Evolutionary conservation across 2,329 filamentous ascomycete species (phyloP), one percentile per base, ranked within the genome.

Genomic region (Decorospora gaudefroyi): DNA sequence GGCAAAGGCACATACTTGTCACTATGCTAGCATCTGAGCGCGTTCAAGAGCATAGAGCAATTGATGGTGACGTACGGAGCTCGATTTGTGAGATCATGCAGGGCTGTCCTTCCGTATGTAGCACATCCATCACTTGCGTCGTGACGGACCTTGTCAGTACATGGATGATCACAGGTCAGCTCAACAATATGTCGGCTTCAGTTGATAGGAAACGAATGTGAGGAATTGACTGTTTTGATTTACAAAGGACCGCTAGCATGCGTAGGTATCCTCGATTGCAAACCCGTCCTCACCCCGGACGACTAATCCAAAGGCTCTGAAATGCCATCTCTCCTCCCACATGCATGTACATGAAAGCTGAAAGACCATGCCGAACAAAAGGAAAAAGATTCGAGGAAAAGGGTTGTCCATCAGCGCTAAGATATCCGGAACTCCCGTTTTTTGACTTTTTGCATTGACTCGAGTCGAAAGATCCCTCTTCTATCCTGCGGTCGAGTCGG

Each of bases 221-320:
- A 62, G 61, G 58, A 62, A 59, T 65, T 66, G 64, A 61, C 54
- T 51, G 58, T 56, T 67, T 69, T 59, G 63, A 68, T 69, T 67
- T 68, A 67, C 59, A 67, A 69, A 64, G 61, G 64, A 66, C 66
- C 66, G 59, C 65, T 68, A 65, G 71, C 72, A 72, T 61, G 69
- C 70, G 64, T 67, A 73, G 72, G 70, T 68, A 68, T 75, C 72
- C 72, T 75, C 70, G 70, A 74, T 71, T 65, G 68, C 67, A 72
- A 64, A 68, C 64, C 65, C 62, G 64, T 70, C 67, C 67, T 71
- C 63, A 61, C 69, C 65, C 57, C 53, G 59, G 62, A 67, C 60
- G 58, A 63, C 54, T 58, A 45, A 61, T 64, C 65, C 57, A 58
- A 58, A 67, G 49, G 65, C 66, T 69, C 66, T 66, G 64, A 68